Percentiles rank a stretch among this genome's conserved stretches.
These are phyloP conservation scores for Lentinula raphanica DNA, from an alignment of 768 basidiomycete genomes.

Conservation along the genomic window DNA sequence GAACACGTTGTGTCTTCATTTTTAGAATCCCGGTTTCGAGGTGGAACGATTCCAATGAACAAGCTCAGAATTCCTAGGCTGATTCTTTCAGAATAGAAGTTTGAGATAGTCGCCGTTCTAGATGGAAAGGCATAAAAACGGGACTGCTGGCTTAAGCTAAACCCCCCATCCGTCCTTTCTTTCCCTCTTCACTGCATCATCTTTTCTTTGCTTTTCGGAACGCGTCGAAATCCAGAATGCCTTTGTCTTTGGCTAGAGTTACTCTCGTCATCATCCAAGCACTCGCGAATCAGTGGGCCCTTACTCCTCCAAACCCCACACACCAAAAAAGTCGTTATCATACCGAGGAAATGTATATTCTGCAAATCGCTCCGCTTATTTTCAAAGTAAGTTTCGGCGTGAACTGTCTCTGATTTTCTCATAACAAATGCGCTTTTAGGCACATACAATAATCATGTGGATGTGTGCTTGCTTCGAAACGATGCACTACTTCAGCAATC, in stretches of 20 bases:
- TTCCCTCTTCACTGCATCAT: no score
- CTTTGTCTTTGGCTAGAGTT: slow-evolving; percentile 46
- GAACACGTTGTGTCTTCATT: neutral
- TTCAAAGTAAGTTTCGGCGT: slow-evolving; percentile 39
- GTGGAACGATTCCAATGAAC: neutral
- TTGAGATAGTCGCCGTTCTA: neutral
- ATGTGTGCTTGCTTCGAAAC: slow-evolving; percentile 46
- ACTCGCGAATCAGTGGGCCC: slow-evolving; percentile 44
- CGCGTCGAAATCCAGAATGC: no score
- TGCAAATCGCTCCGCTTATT: slow-evolving; percentile 51
- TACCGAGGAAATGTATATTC: slow-evolving; percentile 43
- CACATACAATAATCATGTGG: slow-evolving; percentile 47
- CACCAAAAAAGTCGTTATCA: slow-evolving; percentile 46
- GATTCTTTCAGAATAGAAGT: neutral
- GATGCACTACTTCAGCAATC: slow-evolving; percentile 31
- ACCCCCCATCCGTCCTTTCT: no score
- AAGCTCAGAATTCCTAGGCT: neutral
- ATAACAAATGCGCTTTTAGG: no score
- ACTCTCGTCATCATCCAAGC: slow-evolving; percentile 46
- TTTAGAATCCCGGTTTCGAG: neutral
- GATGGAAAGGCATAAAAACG: neutral
- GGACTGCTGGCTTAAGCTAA: neutral
- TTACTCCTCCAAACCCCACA: slow-evolving; percentile 54
- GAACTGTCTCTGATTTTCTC: neutral
- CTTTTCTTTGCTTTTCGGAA: neutral